A percentile compares a stretch with the other conserved stretches of the same genome.
Evolutionary conservation across 495 filamentous ascomycete genomes (phyloP).

Genomic region (Astrothelium subdiscretum): DNA sequence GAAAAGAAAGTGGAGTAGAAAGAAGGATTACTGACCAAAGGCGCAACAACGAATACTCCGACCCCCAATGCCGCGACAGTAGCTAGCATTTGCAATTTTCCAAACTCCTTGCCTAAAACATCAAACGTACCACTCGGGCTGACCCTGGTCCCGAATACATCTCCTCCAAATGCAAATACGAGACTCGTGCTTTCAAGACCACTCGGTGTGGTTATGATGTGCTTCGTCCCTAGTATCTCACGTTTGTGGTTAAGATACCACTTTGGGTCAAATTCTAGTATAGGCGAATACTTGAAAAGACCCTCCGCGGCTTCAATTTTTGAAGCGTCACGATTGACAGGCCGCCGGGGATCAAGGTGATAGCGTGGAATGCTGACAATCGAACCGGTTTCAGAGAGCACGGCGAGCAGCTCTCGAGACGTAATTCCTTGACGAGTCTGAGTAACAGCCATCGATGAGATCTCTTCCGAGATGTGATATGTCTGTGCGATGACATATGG

Average conservation of each 20-base stretch:
- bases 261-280: conserved; percentile 74
- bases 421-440: conserved; percentile 91
- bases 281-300: conserved; percentile 59
- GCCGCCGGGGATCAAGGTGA: conserved; percentile 76
- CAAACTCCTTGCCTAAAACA: conserved; percentile 84
- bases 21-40: conserved; percentile 52
- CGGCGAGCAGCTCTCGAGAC: conserved; percentile 66
- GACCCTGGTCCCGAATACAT: conserved; percentile 78
- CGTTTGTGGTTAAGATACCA: conserved; percentile 72
- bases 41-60: conserved; percentile 65
- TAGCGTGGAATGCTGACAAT: conserved; percentile 69
- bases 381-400: conserved; percentile 54
- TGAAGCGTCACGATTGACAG: conserved; percentile 73
- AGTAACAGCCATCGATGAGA: conserved; percentile 71
- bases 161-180: conserved; percentile 78
- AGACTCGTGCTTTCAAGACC: conserved; percentile 88
- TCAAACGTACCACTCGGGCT: conserved; percentile 83
- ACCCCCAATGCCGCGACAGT: conserved; percentile 69
- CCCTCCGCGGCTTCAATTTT: conserved; percentile 73
- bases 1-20: conserved; percentile 18
- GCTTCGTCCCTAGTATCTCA: conserved; percentile 63
- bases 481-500: conserved; percentile 70
- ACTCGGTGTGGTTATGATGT: conserved; percentile 61
- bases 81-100: conserved; percentile 67
- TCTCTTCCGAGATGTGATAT: conserved; percentile 63